phyloP scores from a whole-genome alignment of 2,329 filamentous ascomycete genomes.

The Ilyonectria destructans region DNA sequence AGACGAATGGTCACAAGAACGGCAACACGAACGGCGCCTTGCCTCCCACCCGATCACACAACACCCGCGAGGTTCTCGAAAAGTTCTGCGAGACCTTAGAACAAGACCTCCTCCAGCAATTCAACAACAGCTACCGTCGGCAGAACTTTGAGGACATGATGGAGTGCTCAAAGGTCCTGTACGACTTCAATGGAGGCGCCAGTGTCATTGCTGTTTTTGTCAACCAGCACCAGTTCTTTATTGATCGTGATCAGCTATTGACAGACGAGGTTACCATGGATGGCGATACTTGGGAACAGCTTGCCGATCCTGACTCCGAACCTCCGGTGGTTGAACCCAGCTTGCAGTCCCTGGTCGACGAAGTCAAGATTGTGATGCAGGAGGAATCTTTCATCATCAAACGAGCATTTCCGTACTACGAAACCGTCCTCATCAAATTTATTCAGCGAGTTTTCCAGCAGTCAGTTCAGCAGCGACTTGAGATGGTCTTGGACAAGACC shows the following conservation, averaged over 20 bases:
- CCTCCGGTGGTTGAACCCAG: conserved; percentile 93
- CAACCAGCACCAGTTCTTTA: conserved; percentile 99
- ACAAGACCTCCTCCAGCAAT: conserved; percentile 95
- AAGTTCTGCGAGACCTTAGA: conserved; percentile 97
- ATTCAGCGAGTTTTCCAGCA: conserved; percentile 97
- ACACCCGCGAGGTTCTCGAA: conserved; percentile 92
- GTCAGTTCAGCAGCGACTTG: conserved; percentile 94
- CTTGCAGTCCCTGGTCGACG: conserved; percentile 91
- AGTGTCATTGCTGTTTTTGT: conserved; percentile 97
- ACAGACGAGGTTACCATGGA: conserved; percentile 87
- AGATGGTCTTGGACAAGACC: conserved; percentile 96
- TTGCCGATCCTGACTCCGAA: conserved; percentile 95
- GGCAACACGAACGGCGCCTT: conserved; percentile 64
- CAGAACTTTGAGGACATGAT: conserved; percentile 99
- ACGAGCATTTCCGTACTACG: conserved; percentile 95
- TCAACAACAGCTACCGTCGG: conserved; percentile 95
- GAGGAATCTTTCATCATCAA: conserved; percentile 98
- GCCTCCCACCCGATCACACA: conserved; percentile 63
- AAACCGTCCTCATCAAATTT: conserved; percentile 93
- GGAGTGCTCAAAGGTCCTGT: conserved; percentile 93
- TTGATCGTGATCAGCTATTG: conserved; percentile 93
- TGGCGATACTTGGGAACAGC: conserved; percentile 86
- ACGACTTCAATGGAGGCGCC: conserved; percentile 96
- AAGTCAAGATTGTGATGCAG: conserved; percentile 95
- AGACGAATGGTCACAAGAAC: conserved; percentile 71